Evolutionary conservation across 768 basidiomycete species (phyloP), one percentile per base, ranked within the genome.

Genomic region (Amanita brunnescens): DNA sequence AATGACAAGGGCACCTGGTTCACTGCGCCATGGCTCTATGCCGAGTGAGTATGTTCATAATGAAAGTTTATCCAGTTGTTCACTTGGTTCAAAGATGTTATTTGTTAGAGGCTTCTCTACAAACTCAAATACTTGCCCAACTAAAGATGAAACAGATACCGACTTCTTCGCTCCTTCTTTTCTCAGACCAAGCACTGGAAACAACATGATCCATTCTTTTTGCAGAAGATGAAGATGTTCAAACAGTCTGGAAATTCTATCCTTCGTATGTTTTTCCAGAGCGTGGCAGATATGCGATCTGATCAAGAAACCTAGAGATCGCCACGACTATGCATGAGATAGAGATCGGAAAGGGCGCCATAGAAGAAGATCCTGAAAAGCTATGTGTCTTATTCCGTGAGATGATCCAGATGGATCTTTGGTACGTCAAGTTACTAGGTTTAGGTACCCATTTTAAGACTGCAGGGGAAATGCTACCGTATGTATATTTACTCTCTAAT

Each of bases 401-500:
- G 64, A 91, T 93, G 86, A 72, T 89, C 6, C 88, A 92, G 61
- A 91, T 93, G 80, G 88, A 87, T 65, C 75, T 92, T 21, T 92
- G 91, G 90, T 83, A 50, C 49, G 69, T 56, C 2, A 1, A 30
- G 6, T 20, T 38, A n/a, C 23, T 14, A n/a, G 13, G 18, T 7
- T 51, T 30, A 5, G 7, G 30, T 30, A 18, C 20, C 41, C 20
- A 12, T 6, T 14, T 52, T 13, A 16, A 29, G 20, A 18, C 41
- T 55, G 0, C 30, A 94, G 91, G 92, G 94, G 94, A 40, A 97
- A 97, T 63, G 92, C 93, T 12, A 96, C 93, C 21, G 90, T 90
- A 58, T 55, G 72, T n/a, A 10, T 45, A 20, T 26, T 21, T 26
- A 34, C 37, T 24, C 18, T 44, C n/a, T 20, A 16, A 5, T 5